Evolutionary conservation across 2,329 filamentous ascomycete genomes (phyloP), one percentile per base, ranked within the genome.

Genomic region (Exophiala calicioides): DNA sequence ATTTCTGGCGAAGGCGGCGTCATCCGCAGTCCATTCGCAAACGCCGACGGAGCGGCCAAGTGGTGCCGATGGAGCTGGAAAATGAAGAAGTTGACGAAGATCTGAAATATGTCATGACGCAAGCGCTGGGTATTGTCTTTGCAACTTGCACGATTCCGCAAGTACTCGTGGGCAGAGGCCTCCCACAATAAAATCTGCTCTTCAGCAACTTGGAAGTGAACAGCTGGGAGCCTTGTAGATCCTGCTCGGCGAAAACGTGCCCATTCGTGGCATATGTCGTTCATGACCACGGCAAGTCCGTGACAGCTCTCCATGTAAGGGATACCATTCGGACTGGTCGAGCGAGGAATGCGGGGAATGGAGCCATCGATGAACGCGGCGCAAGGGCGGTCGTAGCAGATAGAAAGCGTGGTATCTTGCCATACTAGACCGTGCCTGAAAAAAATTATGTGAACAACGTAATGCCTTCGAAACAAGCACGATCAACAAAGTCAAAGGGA

Each of bases 1-100:
- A 32, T 27, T 26, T 10, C n/a, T 16, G n/a, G 5, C 41, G 31
- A 44, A 44, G 16, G 29, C 15, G 29, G 18, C 7, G 20, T 26
- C 15, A 18, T 5, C 12, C 29, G 41, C 18, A 27, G 30, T 7
- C 12, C n/a, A 44, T 44, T 29, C 13, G 30, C 31, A 19, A 38
- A 30, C 33, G 39, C 29, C 8, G 37, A 12, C 4, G 33, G 33
- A 16, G 24, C 24, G 18, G 42, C n/a, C 15, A 38, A 19, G 13
- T 38, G 42, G 16, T 45, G 32, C n/a, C 42, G 42, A 38, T 38
- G 33, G 26, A 45, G 42, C 34, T 45, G 42, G 18, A 45, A 45
- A 23, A 45, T 23, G 33, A 45, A 45, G 34, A 45, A 45, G 34
- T 20, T 45, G 42, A 45, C 42, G 18, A 45, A 45, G 21, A 45